A percentile compares a stretch with the other conserved stretches of the same genome.
Evolutionary conservation across 495 filamentous ascomycete species (phyloP).

Genomic region (Aspergillus baeticus): DNA sequence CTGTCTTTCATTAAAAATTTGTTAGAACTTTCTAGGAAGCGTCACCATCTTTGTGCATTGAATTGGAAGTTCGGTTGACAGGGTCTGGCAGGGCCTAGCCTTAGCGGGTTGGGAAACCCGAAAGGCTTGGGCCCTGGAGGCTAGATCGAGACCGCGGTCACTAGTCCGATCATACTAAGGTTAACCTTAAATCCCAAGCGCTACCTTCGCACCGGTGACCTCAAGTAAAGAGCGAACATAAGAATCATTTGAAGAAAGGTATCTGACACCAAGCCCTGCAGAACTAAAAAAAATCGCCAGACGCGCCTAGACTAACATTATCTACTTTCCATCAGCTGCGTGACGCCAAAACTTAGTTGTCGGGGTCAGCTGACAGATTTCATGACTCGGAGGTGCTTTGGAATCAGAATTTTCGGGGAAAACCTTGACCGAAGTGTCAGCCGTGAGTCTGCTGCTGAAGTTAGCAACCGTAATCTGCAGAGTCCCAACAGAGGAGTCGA

Average conservation of each 20-base stretch:
- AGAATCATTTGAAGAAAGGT: too few relatives aligned
- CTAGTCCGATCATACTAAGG: constrained; percentile 3
- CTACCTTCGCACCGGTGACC: too few relatives aligned
- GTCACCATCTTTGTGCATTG: neutral
- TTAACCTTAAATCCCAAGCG: constrained; percentile 10
- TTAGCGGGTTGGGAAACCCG: neutral
- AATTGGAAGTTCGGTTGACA: neutral
- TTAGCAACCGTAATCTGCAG: too few relatives aligned
- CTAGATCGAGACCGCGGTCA: neutral
- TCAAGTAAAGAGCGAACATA: too few relatives aligned
- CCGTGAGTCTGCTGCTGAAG: too few relatives aligned
- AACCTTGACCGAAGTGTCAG: neutral
- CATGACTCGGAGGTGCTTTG: neutral
- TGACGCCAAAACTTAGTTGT: neutral
- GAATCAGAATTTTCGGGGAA: neutral
- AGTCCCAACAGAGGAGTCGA: neutral
- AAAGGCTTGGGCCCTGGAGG: neutral
- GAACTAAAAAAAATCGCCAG: neutral
- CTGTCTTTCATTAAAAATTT: too few relatives aligned
- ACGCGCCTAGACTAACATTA: neutral
- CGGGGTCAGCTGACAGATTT: constrained; percentile 8
- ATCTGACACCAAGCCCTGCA: too few relatives aligned
- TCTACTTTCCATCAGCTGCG: constrained; percentile 3
- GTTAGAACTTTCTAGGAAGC: too few relatives aligned
- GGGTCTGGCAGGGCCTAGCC: neutral